phyloP scores from a whole-genome alignment of 1,284 basidiomycete genomes.

The Cutaneotrichosporon sp. region DNA sequence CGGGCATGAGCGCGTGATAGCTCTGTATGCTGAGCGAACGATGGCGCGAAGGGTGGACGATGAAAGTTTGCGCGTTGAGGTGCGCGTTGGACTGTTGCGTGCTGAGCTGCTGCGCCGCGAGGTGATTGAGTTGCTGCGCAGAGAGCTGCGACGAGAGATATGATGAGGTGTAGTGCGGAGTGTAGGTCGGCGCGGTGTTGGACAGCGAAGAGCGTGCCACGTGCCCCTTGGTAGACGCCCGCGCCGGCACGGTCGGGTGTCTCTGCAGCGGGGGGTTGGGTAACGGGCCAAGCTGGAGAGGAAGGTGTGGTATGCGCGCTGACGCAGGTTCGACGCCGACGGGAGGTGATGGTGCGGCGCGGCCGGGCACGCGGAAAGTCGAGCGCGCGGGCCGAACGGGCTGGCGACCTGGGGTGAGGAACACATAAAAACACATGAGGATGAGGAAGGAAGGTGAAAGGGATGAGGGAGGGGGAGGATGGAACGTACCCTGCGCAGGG shows the following conservation, averaged over 20 bases:
- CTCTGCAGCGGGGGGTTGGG: background rate
- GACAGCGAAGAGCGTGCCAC: background rate
- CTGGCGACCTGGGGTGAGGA: background rate
- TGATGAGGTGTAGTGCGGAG: background rate
- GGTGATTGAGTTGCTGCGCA: background rate
- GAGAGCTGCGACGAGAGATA: background rate
- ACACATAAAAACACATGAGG: background rate
- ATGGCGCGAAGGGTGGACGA: background rate
- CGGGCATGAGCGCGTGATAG: conserved; percentile 6
- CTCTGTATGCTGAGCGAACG: background rate
- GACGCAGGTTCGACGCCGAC: background rate
- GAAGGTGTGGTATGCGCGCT: background rate
- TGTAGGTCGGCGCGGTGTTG: background rate
- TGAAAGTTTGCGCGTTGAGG: background rate
- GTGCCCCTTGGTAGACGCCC: background rate
- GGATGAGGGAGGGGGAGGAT: background rate
- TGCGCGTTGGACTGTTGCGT: background rate
- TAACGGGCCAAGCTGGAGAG: background rate
- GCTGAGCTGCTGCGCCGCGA: background rate
- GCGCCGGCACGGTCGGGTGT: background rate
- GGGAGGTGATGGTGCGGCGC: background rate
- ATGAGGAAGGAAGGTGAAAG: background rate
- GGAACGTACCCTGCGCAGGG: conserved; percentile 3
- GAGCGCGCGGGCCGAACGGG: background rate
- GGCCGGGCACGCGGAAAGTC: background rate